These are phyloP conservation scores for Epichloe bromicola DNA, from an alignment of 2,329 filamentous ascomycete genomes.

Conservation along the genomic window DNA sequence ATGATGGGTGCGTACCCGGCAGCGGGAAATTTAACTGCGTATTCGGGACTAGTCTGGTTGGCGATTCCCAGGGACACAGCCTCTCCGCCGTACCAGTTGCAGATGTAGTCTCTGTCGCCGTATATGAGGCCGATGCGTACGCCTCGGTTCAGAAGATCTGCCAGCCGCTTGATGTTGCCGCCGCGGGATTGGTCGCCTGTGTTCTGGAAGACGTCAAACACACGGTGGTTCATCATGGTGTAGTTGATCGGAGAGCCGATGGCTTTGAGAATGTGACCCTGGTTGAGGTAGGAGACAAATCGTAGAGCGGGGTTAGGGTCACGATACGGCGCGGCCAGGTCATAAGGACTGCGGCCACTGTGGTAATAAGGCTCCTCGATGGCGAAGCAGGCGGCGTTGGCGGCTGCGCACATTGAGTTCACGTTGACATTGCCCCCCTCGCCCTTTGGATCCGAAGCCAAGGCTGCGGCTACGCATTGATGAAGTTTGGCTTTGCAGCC, in stretches of 20 bases:
- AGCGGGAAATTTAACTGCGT: constrained; percentile 41
- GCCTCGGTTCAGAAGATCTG: constrained; percentile 45
- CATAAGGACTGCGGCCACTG: constrained; percentile 44
- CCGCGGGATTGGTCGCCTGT: constrained; percentile 52
- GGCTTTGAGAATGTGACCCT: constrained; percentile 39
- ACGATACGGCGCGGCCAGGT: constrained; percentile 40
- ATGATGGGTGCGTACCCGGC: constrained; percentile 63
- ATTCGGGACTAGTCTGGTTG: constrained; percentile 30
- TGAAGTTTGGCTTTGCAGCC: constrained; percentile 43
- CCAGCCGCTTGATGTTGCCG: constrained; percentile 45
- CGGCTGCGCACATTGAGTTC: constrained; percentile 38
- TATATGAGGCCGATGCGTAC: constrained; percentile 63
- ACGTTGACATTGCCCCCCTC: constrained; percentile 24
- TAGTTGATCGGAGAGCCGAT: constrained; percentile 52
- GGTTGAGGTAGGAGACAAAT: constrained; percentile 53
- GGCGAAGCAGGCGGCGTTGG: constrained; percentile 29
- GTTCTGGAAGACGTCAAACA: constrained; percentile 32
- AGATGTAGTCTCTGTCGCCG: constrained; percentile 49
- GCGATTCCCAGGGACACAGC: constrained; percentile 53
- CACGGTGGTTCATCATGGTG: constrained; percentile 33
- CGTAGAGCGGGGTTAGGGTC: constrained; percentile 52
- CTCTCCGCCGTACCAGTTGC: constrained; percentile 63
- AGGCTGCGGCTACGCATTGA: constrained; percentile 34
- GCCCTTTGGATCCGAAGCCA: constrained; percentile 25
- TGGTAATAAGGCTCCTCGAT: constrained; percentile 44